Evolutionary conservation across 2,329 filamentous ascomycete species (phyloP), one percentile per base, ranked within the genome.

Genomic region (Venturiaceae sp.): DNA sequence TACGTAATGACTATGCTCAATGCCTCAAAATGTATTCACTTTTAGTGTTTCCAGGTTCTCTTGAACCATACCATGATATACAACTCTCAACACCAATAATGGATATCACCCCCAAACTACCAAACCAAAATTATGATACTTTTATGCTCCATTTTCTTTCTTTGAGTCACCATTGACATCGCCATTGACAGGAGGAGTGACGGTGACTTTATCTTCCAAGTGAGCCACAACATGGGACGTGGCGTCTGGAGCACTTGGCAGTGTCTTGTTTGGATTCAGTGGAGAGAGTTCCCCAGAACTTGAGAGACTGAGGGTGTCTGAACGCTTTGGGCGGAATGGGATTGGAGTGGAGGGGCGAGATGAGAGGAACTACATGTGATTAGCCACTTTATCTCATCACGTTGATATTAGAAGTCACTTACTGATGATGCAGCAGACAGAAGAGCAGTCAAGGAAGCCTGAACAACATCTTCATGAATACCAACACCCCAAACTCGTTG

Each of bases 381-480:
- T 62, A 66, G 63, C 21, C 50, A 53, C 9, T 13, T 60, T 11
- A 8, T 37, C 21, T 58, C 6, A 39, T 14, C 26, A 21, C n/a
- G 33, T 28, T 21, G n/a, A 23, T 19, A 52, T 41, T 41, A 32
- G 33, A 60, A 53, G 54, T 60, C 61, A 81, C 87, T 82, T 78
- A 95, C 90, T 68, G 88, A 92, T 71, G 85, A 89, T 19, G 92
- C 91, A 54, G 91, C 92, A 65, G 86, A 88, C 70, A 96, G 77
- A 64, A 96, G 78, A 60, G 92, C 92, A 70, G 91, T 88, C 68
- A 96, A 81, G 71, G 87, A 92, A 66, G 89, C 91, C 72, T 95
- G 89, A 21, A 95, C 90, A 61, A 95, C 90, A 77, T 96, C 92
- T 70, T 92, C 87, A 70, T 96, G 90, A 65, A 96, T 89, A 34